phyloP scores from a whole-genome alignment of 305 asterid species.

The Plantago coronopus region DNA sequence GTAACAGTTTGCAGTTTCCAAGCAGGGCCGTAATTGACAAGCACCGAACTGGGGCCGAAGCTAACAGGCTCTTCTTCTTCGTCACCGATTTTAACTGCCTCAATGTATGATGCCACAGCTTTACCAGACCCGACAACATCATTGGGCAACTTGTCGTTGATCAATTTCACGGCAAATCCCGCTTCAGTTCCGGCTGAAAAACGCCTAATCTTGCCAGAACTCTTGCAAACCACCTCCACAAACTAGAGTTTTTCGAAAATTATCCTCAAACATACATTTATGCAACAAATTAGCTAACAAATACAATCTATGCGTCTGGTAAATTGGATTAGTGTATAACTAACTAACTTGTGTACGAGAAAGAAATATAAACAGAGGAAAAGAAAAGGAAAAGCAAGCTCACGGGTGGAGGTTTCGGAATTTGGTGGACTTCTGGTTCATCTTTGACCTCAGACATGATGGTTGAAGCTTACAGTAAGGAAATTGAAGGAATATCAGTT shows the following conservation, averaged over 20 bases:
- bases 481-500: too few species aligned
- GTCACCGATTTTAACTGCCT: slow-evolving; percentile 55
- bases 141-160: slow-evolving; percentile 40
- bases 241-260: slow-evolving; percentile 34
- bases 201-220: slow-evolving; percentile 66
- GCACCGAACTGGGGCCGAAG: slow-evolving; percentile 65
- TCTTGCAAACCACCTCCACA: slow-evolving; percentile 66
- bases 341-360: too few species aligned
- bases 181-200: slow-evolving; percentile 66
- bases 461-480: not conserved
- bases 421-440: not conserved
- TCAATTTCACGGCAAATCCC: slow-evolving; percentile 60
- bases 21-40: slow-evolving; percentile 50
- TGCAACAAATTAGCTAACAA: not conserved
- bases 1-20: slow-evolving; percentile 60
- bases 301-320: too few species aligned
- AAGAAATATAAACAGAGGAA: not conserved
- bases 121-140: slow-evolving; percentile 18
- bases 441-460: not conserved
- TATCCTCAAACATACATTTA: not conserved
- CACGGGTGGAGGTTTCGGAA: slow-evolving; percentile 28
- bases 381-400: slow-evolving; percentile 3
- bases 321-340: too few species aligned
- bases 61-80: slow-evolving; percentile 55
- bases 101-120: slow-evolving; percentile 44